phyloP scores from a whole-genome alignment of 2,329 filamentous ascomycete species.

The Apiospora pterosperma region DNA sequence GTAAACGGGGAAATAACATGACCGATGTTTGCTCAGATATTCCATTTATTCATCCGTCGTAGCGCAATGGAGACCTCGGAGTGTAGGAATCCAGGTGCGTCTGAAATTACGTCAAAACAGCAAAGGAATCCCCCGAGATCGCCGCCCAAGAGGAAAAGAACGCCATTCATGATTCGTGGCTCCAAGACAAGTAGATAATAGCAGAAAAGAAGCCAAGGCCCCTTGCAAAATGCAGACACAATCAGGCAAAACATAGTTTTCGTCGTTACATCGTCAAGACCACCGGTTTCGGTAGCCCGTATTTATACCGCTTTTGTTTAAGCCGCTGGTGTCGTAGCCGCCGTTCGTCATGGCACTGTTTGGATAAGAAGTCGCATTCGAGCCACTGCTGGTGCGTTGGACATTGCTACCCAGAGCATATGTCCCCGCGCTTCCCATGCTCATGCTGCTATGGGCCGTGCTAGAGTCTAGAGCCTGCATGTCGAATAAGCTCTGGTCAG shows the following conservation, averaged over 20 bases:
- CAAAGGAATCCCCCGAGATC: not conserved
- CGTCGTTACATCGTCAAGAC: slow-evolving; percentile 5
- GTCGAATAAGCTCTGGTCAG: slow-evolving; percentile 26
- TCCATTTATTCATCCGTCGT: not conserved
- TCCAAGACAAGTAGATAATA: not conserved
- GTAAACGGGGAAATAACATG: not conserved
- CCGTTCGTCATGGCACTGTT: slow-evolving; percentile 5
- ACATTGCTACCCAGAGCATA: slow-evolving; percentile 23
- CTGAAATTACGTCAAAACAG: not conserved
- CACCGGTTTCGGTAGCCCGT: slow-evolving; percentile 5
- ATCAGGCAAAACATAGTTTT: not conserved
- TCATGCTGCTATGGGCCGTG: slow-evolving; percentile 18
- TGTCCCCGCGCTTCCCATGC: slow-evolving; percentile 18
- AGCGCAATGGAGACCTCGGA: not conserved
- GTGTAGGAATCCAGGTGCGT: not conserved
- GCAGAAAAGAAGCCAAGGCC: not conserved
- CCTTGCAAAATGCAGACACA: not conserved
- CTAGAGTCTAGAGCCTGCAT: slow-evolving; percentile 23
- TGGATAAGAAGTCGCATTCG: slow-evolving; percentile 16
- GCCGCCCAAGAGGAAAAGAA: not conserved
- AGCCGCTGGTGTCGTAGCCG: not conserved
- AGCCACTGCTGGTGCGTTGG: slow-evolving; percentile 20
- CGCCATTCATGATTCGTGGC: slow-evolving; percentile 2
- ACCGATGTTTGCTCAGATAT: not conserved
- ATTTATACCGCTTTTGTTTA: slow-evolving; percentile 2